Percentiles rank a stretch among this genome's conserved stretches.
These are phyloP conservation scores for Fragaria nilgerrensis DNA, from an alignment of 306 rosid genomes.

Conservation along the genomic window DNA sequence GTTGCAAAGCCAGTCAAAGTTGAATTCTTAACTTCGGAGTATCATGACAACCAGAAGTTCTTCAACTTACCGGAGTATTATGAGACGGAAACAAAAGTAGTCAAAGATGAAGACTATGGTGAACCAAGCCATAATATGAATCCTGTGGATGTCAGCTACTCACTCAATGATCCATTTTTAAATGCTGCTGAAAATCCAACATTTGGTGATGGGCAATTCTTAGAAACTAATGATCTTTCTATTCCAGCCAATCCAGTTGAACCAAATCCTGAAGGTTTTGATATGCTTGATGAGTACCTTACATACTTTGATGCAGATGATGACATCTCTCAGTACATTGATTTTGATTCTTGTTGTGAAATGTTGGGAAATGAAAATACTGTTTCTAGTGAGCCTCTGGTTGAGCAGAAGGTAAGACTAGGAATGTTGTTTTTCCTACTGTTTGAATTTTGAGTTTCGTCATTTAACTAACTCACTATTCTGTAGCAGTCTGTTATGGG, in stretches of 20 bases:
- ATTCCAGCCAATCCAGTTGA: conserved; percentile 38
- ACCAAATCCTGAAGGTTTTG: conserved; percentile 40
- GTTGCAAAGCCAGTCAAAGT: conserved; percentile 21
- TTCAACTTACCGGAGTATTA: conserved; percentile 34
- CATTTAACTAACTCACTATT: conserved; percentile 12
- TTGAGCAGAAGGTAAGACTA: conserved; percentile 43
- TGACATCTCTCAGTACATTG: conserved; percentile 42
- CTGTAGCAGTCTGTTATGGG: conserved; percentile 47
- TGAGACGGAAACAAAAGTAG: conserved; percentile 25
- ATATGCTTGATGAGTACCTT: conserved; percentile 64
- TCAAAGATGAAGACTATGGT: conserved; percentile 39
- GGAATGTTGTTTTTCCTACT: neutral
- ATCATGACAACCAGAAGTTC: conserved; percentile 22
- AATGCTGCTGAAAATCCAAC: conserved; percentile 32
- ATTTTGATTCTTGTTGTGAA: conserved; percentile 55
- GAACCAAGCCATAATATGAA: conserved; percentile 30
- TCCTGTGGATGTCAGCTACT: conserved; percentile 23
- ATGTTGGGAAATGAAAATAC: conserved; percentile 31
- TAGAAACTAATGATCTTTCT: conserved; percentile 68
- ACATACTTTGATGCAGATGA: conserved; percentile 48
- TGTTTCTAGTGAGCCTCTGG: conserved; percentile 30
- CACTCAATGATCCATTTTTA: conserved; percentile 27
- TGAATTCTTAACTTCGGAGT: conserved; percentile 27
- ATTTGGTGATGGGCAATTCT: conserved; percentile 40
- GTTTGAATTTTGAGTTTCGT: conserved; percentile 9